phyloP scores from a whole-genome alignment of 106 monocot species.

The Acorus gramineus region DNA sequence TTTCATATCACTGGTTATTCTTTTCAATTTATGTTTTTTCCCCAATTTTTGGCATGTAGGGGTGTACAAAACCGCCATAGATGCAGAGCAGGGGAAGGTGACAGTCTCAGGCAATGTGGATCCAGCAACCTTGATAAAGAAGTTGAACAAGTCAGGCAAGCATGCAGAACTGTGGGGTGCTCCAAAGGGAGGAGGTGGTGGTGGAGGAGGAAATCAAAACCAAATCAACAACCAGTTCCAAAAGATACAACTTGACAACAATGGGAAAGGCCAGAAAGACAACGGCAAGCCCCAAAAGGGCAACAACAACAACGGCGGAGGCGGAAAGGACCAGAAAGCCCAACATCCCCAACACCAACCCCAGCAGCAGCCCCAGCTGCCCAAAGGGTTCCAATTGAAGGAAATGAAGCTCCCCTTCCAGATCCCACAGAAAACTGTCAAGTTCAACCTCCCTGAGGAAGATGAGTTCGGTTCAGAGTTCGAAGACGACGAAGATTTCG shows the following conservation, averaged over 20 bases:
- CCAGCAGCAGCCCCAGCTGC: conserved; percentile 7
- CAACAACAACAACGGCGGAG: not conserved
- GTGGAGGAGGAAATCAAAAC: not conserved
- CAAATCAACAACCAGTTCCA: conserved; percentile 23
- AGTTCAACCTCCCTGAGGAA: conserved; percentile 27
- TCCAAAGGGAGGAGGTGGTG: conserved; percentile 11
- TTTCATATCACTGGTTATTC: no score
- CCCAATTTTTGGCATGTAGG: conserved; percentile 5
- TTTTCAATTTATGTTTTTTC: no score
- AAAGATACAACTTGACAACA: conserved; percentile 25
- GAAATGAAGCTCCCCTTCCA: conserved; percentile 20
- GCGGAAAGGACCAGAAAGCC: conserved; percentile 4
- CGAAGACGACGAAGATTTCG: conserved; percentile 23
- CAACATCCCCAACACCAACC: not conserved
- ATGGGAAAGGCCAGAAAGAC: conserved; percentile 13
- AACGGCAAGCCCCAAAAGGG: conserved; percentile 12
- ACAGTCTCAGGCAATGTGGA: conserved; percentile 38
- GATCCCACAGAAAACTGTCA: conserved; percentile 24
- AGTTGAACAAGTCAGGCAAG: conserved; percentile 40
- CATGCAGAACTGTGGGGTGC: conserved; percentile 29
- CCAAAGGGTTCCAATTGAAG: conserved; percentile 21
- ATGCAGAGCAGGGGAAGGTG: conserved; percentile 35
- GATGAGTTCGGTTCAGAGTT: conserved; percentile 17
- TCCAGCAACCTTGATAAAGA: conserved; percentile 28
- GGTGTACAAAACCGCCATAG: conserved; percentile 30